Conservation (phyloP, 768 basidiomycete genomes). For the Xerocomus brunneocitrinus region DNA sequence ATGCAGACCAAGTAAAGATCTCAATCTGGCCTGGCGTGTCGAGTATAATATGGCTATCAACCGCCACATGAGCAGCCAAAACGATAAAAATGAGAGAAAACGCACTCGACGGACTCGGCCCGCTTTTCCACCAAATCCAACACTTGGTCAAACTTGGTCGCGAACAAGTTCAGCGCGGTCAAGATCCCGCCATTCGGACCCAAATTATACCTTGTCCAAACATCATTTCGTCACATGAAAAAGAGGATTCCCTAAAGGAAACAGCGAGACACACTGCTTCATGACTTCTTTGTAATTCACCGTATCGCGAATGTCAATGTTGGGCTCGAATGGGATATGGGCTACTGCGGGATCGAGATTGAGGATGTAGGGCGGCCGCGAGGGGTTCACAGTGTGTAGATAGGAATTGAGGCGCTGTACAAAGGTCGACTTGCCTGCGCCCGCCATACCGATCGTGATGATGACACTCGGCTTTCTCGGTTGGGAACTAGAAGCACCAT, state of each 20-base stretch:
- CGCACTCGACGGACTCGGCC: constrained; percentile 83
- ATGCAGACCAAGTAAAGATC: constrained; percentile 99
- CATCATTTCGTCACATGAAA: constrained; percentile 14
- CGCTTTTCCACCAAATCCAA: constrained; percentile 87
- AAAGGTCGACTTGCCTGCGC: constrained; percentile 96
- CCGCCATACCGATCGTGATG: constrained; percentile 94
- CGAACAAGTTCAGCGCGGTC: constrained; percentile 95
- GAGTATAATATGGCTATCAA: constrained; percentile 78
- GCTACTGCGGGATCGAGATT: constrained; percentile 97
- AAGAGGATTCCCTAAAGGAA: constrained; percentile 12
- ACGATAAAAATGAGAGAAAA: constrained; percentile 4
- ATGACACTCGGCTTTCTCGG: constrained; percentile 68
- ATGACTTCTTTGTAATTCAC: constrained; percentile 97
- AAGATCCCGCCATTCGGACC: constrained; percentile 98
- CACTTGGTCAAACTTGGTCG: constrained; percentile 98
- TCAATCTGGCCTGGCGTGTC: constrained; percentile 99
- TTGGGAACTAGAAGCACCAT: constrained; percentile 3
- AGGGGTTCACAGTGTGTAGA: constrained; percentile 63
- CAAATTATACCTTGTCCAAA: constrained; percentile 77
- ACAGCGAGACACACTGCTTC: constrained; percentile 84
- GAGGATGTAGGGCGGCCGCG: constrained; percentile 86
- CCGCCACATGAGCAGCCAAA: background rate
- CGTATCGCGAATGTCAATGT: constrained; percentile 97
- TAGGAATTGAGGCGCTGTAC: constrained; percentile 93
- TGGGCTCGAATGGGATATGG: constrained; percentile 87